Base-by-base conservation (phyloP, 148 eudicot species). In the Chenopodium formosanum region DNA sequence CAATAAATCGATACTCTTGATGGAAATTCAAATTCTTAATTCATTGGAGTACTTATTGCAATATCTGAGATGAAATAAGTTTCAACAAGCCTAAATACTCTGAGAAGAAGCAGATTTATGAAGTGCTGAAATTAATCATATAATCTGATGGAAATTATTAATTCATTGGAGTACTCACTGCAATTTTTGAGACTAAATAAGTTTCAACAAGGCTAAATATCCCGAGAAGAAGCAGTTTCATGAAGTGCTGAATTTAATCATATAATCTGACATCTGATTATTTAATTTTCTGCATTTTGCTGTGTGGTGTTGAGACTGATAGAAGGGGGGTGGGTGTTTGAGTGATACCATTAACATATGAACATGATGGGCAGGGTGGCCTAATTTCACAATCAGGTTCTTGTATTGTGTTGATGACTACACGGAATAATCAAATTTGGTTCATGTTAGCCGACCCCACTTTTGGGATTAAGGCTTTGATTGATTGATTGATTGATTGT, bases 11-110 rank as follows among this genome's bases (percentile, higher is more conserved):
- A 75, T 47, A 80, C 77, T 8, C 9, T 31, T 63, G 76, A 70
- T 76, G 73, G 73, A 70, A 84, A 73, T 81, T 34, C 37, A 34
- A 40, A 40, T 40, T 53, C 65, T 32, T 67, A 66, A 79, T 31
- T 74, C 73, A 74, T 34, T 74, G 82, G 75, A 63, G 79, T 25
- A 62, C 34, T 37, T 2, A 2, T n/a, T 66, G 69, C 64, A 68
- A 29, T 58, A 34, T 19, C 67, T 62, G 73, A 46, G 81, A 78
- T 82, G 64, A 72, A 62, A 63, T 70, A 72, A 71, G 78, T 72
- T 20, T 72, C 68, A 22, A 82, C 76, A 76, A 62, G 4, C 34
- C 66, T 78, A 31, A 70, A 72, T 78, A 31, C 4, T 3, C 17
- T 11, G 64, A 77, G 70, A 53, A 77, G 29, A 53, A 77, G 29